Evolutionary conservation across 2,329 filamentous ascomycete species (phyloP), one percentile per base, ranked within the genome.

Genomic region (Penicillium oxalicum): DNA sequence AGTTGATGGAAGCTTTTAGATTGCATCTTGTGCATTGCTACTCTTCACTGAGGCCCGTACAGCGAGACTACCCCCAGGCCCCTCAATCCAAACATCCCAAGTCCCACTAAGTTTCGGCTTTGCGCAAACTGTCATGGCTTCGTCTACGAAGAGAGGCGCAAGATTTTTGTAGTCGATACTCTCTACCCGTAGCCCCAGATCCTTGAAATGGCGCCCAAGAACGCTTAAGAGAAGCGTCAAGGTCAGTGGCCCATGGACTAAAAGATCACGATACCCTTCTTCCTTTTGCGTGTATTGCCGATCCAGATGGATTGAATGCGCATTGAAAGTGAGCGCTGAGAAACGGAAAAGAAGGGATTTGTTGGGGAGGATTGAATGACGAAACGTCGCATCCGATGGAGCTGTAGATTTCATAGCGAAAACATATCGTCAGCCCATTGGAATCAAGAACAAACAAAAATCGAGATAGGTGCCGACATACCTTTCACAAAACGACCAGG

Each of bases 251-350:
- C 93, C 93, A 61, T 97, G 93, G 47, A 97, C 87, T 12, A 97
- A 77, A 26, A 89, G 74, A 51, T 83, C 80, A 4, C 77, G 77
- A 65, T 94, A 84, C 9, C 87, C 87, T 67, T 97, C 93, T 9
- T 83, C 73, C 9, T 79, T 73, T 35, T 78, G 77, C 44, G 83
- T 83, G 69, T 88, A 94, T 38, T 77, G 63, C 1, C 77, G 78
- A 66, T 96, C 87, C 24, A 95, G 77, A 70, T 98, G 93, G 58
- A 98, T 96, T 12, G 79, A 77, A 69, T 98, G 93, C 1, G 89
- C 88, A 68, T 98, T 98, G 74, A 89, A 91, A 2, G 87, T 91
- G 32, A 98, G 79, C 0, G 90, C 90, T 18, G 87, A 93, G 74
- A 91, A 97, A 50, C 91, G 83, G 72, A 95, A 95, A 46, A 98